These are phyloP conservation scores for Colletotrichum caudatum DNA, from an alignment of 2,329 filamentous ascomycete genomes.

Conservation along the genomic window DNA sequence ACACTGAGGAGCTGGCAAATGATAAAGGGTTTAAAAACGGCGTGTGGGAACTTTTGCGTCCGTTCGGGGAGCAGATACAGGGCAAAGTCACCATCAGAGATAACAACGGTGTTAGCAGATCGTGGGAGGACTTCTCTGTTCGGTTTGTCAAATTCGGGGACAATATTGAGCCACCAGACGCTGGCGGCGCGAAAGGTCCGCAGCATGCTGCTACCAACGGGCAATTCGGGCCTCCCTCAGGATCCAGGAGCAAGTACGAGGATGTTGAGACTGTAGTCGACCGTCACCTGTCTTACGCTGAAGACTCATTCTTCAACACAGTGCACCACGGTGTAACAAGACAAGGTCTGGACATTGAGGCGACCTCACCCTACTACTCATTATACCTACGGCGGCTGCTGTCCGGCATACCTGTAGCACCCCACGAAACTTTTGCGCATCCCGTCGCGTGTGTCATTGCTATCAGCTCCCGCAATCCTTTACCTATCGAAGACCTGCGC, in stretches of 20 bases:
- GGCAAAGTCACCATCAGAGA: conserved; percentile 93
- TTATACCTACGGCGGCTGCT: conserved; percentile 87
- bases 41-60: conserved; percentile 85
- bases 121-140: conserved; percentile 90
- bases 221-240: conserved; percentile 39
- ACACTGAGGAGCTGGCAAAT: conserved; percentile 82
- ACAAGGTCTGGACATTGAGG: conserved; percentile 59
- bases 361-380: conserved; percentile 83
- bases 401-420: conserved; percentile 80
- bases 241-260: conserved; percentile 55
- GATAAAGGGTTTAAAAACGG: conserved; percentile 89
- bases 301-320: conserved; percentile 64
- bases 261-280: conserved; percentile 86
- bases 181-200: conserved; percentile 50
- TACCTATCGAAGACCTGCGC: conserved; percentile 88
- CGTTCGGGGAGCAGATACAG: conserved; percentile 88
- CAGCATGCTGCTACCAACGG: conserved; percentile 47
- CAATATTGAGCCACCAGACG: conserved; percentile 64
- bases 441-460: conserved; percentile 95
- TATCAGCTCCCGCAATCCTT: conserved; percentile 87
- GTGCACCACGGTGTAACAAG: conserved; percentile 54
- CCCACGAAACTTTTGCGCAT: conserved; percentile 94
- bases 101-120: conserved; percentile 84
- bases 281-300: conserved; percentile 80
- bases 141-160: conserved; percentile 82